These are phyloP conservation scores for Porphyrellus cyaneotinctus DNA, from an alignment of 768 basidiomycete genomes.

Conservation along the genomic window DNA sequence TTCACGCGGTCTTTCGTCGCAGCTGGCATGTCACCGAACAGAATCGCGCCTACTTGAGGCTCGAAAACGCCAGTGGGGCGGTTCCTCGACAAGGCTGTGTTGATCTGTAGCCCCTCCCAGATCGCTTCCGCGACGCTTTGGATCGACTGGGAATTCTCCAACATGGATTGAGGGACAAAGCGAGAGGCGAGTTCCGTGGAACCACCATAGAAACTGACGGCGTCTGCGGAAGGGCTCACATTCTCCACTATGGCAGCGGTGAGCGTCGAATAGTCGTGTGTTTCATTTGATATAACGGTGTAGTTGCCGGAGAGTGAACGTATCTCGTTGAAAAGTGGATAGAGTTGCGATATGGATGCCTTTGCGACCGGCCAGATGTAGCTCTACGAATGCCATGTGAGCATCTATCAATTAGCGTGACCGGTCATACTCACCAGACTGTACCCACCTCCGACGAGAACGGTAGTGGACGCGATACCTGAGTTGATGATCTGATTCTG, in stretches of 20 bases:
- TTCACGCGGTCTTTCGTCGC: constrained; percentile 6
- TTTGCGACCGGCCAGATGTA: constrained; percentile 9
- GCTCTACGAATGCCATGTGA: not conserved
- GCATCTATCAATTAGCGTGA: not conserved
- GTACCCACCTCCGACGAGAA: not conserved
- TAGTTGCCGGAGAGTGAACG: constrained; percentile 8
- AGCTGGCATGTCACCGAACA: constrained; percentile 16
- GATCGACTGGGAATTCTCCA: constrained; percentile 2
- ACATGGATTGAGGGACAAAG: constrained; percentile 13
- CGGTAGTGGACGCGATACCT: constrained; percentile 4
- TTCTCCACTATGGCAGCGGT: constrained; percentile 1
- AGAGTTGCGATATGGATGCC: constrained; percentile 7
- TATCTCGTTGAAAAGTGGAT: constrained; percentile 16
- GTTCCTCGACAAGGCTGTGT: not conserved
- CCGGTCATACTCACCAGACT: constrained; percentile 1
- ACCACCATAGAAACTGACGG: constrained; percentile 7
- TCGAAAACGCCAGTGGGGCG: not conserved
- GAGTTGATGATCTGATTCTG: constrained; percentile 10
- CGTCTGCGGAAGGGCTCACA: constrained; percentile 8
- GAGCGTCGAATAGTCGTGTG: constrained; percentile 13
- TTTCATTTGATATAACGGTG: constrained; percentile 10
- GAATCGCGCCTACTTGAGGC: not conserved
- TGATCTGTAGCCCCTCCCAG: constrained; percentile 14
- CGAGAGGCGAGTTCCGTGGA: constrained; percentile 11
- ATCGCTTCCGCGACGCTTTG: constrained; percentile 15